Conservation (phyloP, 2,329 filamentous ascomycete genomes). For the Pseudopithomyces maydicus region DNA sequence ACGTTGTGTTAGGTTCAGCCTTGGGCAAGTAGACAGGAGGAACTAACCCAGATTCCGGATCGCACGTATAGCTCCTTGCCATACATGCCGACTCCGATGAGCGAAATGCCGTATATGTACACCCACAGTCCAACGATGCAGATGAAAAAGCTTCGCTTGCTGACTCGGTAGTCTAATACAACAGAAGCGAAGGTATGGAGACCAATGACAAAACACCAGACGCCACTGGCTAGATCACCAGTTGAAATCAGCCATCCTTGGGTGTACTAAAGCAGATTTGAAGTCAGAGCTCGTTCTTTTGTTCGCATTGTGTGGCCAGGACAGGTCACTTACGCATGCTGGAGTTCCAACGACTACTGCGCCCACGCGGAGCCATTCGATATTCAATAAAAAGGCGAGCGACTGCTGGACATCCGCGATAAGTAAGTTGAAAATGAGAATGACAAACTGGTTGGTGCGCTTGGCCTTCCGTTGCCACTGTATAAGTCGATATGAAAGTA, state of each 20-base stretch:
- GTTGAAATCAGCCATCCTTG: conserved; percentile 74
- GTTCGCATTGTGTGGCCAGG: not conserved
- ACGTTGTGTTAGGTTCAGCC: not conserved
- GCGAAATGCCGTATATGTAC: conserved; percentile 63
- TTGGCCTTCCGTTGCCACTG: conserved; percentile 43
- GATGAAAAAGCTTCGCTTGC: conserved; percentile 57
- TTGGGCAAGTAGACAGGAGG: not conserved
- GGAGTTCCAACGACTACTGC: conserved; percentile 59
- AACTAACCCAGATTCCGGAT: conserved; percentile 63
- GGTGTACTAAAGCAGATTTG: conserved; percentile 28
- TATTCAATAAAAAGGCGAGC: conserved; percentile 67
- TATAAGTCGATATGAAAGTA: conserved; percentile 55
- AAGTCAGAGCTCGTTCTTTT: not conserved
- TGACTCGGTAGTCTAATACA: conserved; percentile 60
- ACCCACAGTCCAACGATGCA: conserved; percentile 60
- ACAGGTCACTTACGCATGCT: conserved; percentile 54
- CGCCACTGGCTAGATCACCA: conserved; percentile 68
- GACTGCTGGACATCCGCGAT: conserved; percentile 71
- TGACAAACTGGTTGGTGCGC: conserved; percentile 66
- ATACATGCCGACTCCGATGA: conserved; percentile 56
- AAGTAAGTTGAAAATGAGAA: conserved; percentile 72
- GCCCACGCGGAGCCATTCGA: conserved; percentile 61
- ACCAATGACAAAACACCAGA: conserved; percentile 70
- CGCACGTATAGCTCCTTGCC: conserved; percentile 62
- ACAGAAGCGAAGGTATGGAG: conserved; percentile 69